A percentile compares a stretch with the other conserved stretches of the same genome.
Evolutionary conservation across 2,329 filamentous ascomycete species (phyloP).

Genomic region (Nigrospora oryzae): DNA sequence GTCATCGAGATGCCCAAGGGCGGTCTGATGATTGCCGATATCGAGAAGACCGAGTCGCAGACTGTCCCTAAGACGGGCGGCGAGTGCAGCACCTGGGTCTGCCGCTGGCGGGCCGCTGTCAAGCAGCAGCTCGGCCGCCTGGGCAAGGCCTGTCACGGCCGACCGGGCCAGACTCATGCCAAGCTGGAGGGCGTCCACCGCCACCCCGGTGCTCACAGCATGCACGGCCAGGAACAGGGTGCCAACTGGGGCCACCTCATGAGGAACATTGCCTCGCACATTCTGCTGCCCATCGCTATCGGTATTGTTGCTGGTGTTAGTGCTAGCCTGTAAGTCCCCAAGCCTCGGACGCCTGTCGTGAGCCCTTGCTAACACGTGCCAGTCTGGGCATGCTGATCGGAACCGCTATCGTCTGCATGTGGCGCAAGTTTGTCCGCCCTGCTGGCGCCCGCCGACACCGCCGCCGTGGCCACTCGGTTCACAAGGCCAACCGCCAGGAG

Average conservation of each 20-base stretch:
- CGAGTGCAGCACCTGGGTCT: constrained; percentile 34
- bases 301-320: constrained; percentile 61
- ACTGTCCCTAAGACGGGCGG: constrained; percentile 14
- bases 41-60: constrained; percentile 27
- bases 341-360: background rate
- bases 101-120: constrained; percentile 43
- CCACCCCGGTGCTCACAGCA: constrained; percentile 9
- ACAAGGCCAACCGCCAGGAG: constrained; percentile 29
- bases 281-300: constrained; percentile 60
- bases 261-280: constrained; percentile 49
- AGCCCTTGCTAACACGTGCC: constrained; percentile 15
- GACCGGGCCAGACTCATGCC: constrained; percentile 9
- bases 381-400: constrained; percentile 59
- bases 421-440: constrained; percentile 42
- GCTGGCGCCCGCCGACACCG: constrained; percentile 19
- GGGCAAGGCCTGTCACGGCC: constrained; percentile 31
- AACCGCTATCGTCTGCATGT: constrained; percentile 50
- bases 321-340: constrained; percentile 49
- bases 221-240: constrained; percentile 14
- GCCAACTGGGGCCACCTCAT: constrained; percentile 37
- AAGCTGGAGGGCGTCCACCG: constrained; percentile 13
- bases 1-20: constrained; percentile 50
- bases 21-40: constrained; percentile 44
- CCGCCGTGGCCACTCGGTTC: constrained; percentile 18
- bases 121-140: constrained; percentile 30